A percentile compares a stretch with the other conserved stretches of the same genome.
These are phyloP conservation scores for Leccinum aurantiacum DNA, from an alignment of 768 basidiomycete species.

Conservation along the genomic window DNA sequence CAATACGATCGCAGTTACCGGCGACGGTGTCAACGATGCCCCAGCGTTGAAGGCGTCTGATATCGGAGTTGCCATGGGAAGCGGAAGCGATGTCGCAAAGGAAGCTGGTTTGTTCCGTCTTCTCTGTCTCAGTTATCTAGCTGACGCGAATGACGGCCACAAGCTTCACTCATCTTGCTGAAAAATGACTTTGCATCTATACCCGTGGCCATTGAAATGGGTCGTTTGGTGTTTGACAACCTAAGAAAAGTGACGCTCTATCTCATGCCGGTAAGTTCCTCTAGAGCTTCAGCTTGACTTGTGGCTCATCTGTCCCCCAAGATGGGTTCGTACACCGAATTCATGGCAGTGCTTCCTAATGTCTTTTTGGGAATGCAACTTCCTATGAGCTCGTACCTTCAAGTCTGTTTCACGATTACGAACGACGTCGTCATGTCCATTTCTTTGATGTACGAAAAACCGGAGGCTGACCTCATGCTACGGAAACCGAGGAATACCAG, in stretches of 20 bases:
- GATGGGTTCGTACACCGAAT: constrained; percentile 56
- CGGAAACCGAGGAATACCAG: constrained; percentile 51
- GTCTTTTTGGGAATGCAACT: constrained; percentile 61
- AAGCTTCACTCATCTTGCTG: constrained; percentile 47
- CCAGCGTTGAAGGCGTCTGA: constrained; percentile 53
- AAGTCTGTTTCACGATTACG: constrained; percentile 53
- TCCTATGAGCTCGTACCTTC: constrained; percentile 52
- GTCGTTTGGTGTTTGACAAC: constrained; percentile 59
- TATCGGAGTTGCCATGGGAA: constrained; percentile 54
- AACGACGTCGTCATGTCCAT: constrained; percentile 54
- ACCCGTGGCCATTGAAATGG: constrained; percentile 56
- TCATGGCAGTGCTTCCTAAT: constrained; percentile 56
- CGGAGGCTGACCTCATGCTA: constrained; percentile 48
- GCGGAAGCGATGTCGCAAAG: constrained; percentile 50
- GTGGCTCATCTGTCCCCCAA: constrained; percentile 14
- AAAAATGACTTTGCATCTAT: constrained; percentile 62
- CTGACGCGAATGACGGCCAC: background rate
- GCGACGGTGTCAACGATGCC: constrained; percentile 58
- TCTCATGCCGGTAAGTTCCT: constrained; percentile 38
- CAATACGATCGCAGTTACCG: constrained; percentile 52
- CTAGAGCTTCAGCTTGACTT: background rate
- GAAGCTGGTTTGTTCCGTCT: constrained; percentile 40
- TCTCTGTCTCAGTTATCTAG: background rate
- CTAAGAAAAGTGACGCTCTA: constrained; percentile 49
- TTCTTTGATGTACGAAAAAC: constrained; percentile 50